Evolutionary conservation across 495 filamentous ascomycete genomes (phyloP), one percentile per base, ranked within the genome.

Genomic region (Penicillium bovifimosum): DNA sequence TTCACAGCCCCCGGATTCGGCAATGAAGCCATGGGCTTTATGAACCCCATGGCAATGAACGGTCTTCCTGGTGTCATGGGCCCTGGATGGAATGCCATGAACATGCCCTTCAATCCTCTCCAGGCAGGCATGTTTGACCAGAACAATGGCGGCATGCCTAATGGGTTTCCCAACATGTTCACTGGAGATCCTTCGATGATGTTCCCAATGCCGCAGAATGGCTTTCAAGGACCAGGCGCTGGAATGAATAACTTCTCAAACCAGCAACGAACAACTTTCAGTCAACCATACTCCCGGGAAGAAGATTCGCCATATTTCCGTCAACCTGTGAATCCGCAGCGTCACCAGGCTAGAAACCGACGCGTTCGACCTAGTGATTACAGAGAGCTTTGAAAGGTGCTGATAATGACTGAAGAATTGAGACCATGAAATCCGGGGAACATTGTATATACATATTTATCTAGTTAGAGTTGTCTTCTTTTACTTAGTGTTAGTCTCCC

Each of bases 301-400:
- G 90, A 95, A 55, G 91, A 95, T 53, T 87, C 88, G 43, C 87
- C 93, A 16, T 98, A 98, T 69, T 93, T 97, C 69, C 84, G 93
- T 17, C 91, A 95, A 64, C 93, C 93, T 2, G 88, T 97, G 46
- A 98, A 98, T 64, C 93, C 91, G 9, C 90, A 96, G 63, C 84
- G 93, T 50, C 87, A 95, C 62, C 86, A 90, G 68, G 86, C 87
- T 50, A 75, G 86, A 47, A 83, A 89, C 53, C 83, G 87, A 53
- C 74, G 86, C 55, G 83, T 86, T 47, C 78, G 93, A 40, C 90
- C 90, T 14, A 91, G 87, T 64, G 95, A 98, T 70, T 96, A 92
- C 56, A 77, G 85, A 38, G 88, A 93, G 70, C 73, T 95, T n/a
- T 91, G 66, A 80, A 46, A 35, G 44, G 26, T 31, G n/a, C 26